phyloP scores from a whole-genome alignment of 2,329 filamentous ascomycete genomes.

The Elsinoe australis region DNA sequence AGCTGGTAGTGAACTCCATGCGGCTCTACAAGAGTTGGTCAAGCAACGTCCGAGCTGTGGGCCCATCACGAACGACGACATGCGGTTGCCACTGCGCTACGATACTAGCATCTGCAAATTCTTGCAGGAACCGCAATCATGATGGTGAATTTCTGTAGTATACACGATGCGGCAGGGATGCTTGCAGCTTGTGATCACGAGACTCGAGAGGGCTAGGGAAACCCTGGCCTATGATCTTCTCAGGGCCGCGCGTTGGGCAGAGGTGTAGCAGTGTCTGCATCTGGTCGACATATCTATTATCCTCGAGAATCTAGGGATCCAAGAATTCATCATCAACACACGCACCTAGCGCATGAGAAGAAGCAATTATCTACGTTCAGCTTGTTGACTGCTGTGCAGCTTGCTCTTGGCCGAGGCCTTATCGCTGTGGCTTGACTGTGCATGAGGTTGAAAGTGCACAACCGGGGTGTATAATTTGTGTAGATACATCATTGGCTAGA shows the following conservation, averaged over 20 bases:
- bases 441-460: neutral
- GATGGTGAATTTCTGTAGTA: neutral
- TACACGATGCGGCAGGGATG: no score
- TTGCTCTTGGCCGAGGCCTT: no score
- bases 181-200: neutral
- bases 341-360: neutral
- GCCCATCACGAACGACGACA: no score
- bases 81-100: no score
- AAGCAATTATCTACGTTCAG: neutral
- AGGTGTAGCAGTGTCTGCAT: neutral
- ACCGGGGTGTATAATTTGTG: neutral
- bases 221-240: neutral
- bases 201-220: no score
- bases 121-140: conserved; percentile 2
- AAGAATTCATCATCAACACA: neutral
- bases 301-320: neutral
- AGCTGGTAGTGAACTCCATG: neutral
- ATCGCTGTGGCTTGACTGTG: conserved; percentile 2
- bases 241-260: neutral
- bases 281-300: neutral
- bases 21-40: conserved; percentile 8
- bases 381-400: no score
- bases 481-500: neutral
- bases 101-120: no score
- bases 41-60: conserved; percentile 4